Percentiles rank a stretch among this genome's conserved stretches.
These are phyloP conservation scores for Zymoseptoria tritici DNA, from an alignment of 2,329 filamentous ascomycete genomes.

Conservation along the genomic window DNA sequence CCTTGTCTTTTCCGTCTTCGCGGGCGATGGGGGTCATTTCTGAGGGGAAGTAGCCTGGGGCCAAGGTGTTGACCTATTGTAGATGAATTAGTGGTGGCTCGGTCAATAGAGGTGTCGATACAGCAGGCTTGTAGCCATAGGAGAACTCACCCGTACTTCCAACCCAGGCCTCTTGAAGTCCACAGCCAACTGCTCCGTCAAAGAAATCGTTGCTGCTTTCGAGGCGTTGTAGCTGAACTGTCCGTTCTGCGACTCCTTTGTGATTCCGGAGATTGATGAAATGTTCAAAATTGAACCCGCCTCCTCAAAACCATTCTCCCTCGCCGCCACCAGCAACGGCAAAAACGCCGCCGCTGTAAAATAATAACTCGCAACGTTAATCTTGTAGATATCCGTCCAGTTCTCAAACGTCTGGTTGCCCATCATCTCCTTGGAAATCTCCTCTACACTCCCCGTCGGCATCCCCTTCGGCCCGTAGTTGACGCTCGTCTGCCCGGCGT, in stretches of 20 bases:
- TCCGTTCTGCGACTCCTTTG: conserved; percentile 37
- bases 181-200: conserved; percentile 49
- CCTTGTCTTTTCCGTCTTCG: conserved; percentile 46
- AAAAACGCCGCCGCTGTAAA: conserved; percentile 41
- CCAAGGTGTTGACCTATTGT: conserved; percentile 44
- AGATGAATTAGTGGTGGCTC: too few relatives aligned
- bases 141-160: conserved; percentile 37
- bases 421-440: conserved; percentile 51
- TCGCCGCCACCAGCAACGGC: conserved; percentile 36
- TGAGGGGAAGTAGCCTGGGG: conserved; percentile 48
- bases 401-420: conserved; percentile 34
- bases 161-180: conserved; percentile 44
- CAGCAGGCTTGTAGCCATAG: too few relatives aligned
- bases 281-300: conserved; percentile 42
- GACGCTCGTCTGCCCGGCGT: conserved; percentile 23
- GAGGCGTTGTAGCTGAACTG: conserved; percentile 43
- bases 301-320: conserved; percentile 34
- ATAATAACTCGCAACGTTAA: conserved; percentile 40
- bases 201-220: conserved; percentile 46
- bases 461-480: conserved; percentile 22
- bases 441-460: conserved; percentile 34
- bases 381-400: conserved; percentile 38
- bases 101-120: too few relatives aligned
- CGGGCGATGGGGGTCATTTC: conserved; percentile 49
- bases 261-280: conserved; percentile 38